Base-by-base conservation (phyloP, 345 rosid species). In the Eucalyptus regnans region DNA sequence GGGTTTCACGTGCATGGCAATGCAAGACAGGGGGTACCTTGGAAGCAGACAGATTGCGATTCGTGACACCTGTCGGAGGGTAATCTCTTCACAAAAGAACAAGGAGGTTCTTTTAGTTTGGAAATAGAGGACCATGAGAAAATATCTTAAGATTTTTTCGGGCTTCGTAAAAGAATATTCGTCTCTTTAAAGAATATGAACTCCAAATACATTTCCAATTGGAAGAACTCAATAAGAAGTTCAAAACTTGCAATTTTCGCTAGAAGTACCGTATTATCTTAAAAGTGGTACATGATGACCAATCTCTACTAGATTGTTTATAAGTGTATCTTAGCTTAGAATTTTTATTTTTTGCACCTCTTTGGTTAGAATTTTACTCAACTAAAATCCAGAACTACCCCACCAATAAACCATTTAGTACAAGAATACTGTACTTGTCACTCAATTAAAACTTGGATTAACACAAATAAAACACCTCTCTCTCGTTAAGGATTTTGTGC, bases 71-170 rank as follows among this genome's bases (percentile, higher is more conserved):
- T 89, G 94, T 90, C 90, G 92, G 87, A 20, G 81, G 12, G 16
- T 43, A 43, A 87, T 22, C 52, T 62, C 85, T 86, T 51, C 31
- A 41, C 71, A 79, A 3, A 81, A 84, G 18, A 90, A 91, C 92
- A 92, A 89, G 66, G 88, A 52, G 87, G 29, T 91, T 89, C 94
- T 92, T 93, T 94, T 88, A 83, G 62, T 86, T 87, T 87, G 89
- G 17, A 58, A 62, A 48, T 25, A 44, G 48, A 76, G 46, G 51
- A 12, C 56, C 41, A n/a, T 31, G 50, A 84, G 17, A 43, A 71
- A 86, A 90, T 81, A 85, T 68, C 88, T 89, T 79, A 18, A 22
- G 49, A 58, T 85, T 37, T 50, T 7, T 52, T 83, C 10, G 23
- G 62, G 9, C 60, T 7, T 46, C 13, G 54, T 27, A 7, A 14